Base-by-base conservation (phyloP, 2,329 filamentous ascomycete species). In the Cercospora brassicicola region DNA sequence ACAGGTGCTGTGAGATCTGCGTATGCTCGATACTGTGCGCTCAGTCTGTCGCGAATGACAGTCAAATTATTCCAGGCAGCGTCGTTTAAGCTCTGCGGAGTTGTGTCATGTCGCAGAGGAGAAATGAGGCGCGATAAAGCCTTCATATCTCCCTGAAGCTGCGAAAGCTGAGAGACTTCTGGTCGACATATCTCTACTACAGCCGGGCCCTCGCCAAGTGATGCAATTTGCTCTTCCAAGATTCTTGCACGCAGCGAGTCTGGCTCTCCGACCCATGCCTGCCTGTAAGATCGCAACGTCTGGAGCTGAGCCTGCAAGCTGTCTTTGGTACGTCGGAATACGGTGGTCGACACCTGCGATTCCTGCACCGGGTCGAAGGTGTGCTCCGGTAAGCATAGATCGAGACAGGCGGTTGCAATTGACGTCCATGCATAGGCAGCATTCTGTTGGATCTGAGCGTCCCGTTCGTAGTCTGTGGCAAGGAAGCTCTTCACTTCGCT, bases 301-400 rank as follows among this genome's bases (percentile, higher is more conserved):
- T 83, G 74, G 1, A 93, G 83, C 67, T 88, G 88, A 5, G 80
- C 76, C 11, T 83, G 78, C 1, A 96, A 79, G 9, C 84, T 81
- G 2, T 77, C 71, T 57, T 87, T 85, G 45, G 91, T 83, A 66
- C 88, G 82, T 18, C 82, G 77, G 75, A 90, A 85, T 23, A 87
- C 81, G 64, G 85, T 79, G 20, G 88, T 86, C 73, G 93, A 89
- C 18, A 97, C 86, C 62, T 84, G 83, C 6, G 86, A 80, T 60
- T 82, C 82, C 36, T 89, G 77, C 1, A 88, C 88, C 1, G 95
- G 95, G 78, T 99, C 95, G 74, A 94, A 95, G 3, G 91, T 86
- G 72, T 90, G 89, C 78, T 96, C 90, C 0, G 96, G 94, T 2
- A 98, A 89, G 76, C 94, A 97, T 2, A 97, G 84, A 69, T 87